Percentiles rank a stretch among this genome's conserved stretches.
Conservation (phyloP, 176 grass and related monocot genomes). For the Eragrostis nindensis region DNA sequence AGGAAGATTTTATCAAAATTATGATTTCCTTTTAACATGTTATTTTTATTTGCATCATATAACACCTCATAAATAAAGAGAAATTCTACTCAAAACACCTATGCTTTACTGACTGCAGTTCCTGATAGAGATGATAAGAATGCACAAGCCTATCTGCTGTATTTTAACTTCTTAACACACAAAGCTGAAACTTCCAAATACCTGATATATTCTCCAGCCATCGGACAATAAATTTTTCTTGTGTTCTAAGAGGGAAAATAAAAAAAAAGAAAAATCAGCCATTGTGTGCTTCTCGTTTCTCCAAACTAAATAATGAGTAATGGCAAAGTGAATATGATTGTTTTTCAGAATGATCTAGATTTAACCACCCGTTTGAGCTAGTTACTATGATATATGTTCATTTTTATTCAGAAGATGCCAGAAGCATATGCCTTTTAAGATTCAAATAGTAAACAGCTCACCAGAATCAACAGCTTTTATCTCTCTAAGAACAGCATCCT, state of each 20-base stretch:
- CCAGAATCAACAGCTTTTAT: constrained; percentile 99
- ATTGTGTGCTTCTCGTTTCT: constrained; percentile 7
- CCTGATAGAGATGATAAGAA: constrained; percentile 12
- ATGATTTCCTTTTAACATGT: not conserved
- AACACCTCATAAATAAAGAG: constrained; percentile 25
- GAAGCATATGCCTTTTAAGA: constrained; percentile 25
- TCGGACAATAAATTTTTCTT: constrained; percentile 94
- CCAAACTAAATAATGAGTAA: constrained; percentile 8
- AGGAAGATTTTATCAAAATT: not conserved
- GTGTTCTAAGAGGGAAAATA: constrained; percentile 67
- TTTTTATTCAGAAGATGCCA: not conserved
- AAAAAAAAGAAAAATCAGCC: constrained; percentile 8
- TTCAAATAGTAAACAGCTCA: constrained; percentile 48
- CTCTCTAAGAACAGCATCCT: constrained; percentile 94
- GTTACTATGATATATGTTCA: too few relatives aligned
- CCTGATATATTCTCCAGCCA: constrained; percentile 74
- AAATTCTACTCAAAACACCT: not conserved
- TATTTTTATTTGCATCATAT: too few relatives aligned
- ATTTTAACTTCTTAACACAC: constrained; percentile 13
- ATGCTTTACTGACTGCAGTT: constrained; percentile 8
- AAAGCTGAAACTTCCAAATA: constrained; percentile 37
- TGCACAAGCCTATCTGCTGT: constrained; percentile 12
- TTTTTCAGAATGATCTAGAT: not conserved
- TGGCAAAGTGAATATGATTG: constrained; percentile 1
- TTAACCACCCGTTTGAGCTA: not conserved